Conservation (phyloP, 352 stramenopile genomes). For the Phytophthora brassicae region DNA sequence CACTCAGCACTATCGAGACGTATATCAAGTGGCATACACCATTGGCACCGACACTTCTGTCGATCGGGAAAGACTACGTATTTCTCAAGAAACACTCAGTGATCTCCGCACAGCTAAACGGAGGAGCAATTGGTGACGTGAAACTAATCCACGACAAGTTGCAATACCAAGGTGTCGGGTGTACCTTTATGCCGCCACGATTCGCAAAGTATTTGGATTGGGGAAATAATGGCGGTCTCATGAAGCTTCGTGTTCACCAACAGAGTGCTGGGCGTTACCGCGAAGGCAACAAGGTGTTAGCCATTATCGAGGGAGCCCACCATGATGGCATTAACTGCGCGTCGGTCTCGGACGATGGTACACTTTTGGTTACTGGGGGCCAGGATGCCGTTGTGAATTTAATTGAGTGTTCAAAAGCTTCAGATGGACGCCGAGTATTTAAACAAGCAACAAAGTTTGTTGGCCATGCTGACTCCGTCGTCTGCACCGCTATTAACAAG, state of each 20-base stretch:
- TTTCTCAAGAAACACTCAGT: conserved; percentile 59
- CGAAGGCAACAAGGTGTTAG: conserved; percentile 65
- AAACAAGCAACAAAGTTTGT: conserved; percentile 71
- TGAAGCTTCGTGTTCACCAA: conserved; percentile 66
- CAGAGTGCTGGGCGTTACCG: conserved; percentile 43
- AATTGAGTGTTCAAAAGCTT: conserved; percentile 60
- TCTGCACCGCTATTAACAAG: conserved; percentile 71
- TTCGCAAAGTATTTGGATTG: conserved; percentile 80
- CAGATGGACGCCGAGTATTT: conserved; percentile 57
- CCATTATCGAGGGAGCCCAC: conserved; percentile 68
- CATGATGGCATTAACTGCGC: conserved; percentile 57
- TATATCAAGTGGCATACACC: conserved; percentile 81
- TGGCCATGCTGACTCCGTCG: conserved; percentile 60
- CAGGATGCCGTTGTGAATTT: conserved; percentile 76
- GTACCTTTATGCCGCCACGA: conserved; percentile 65
- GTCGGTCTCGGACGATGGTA: conserved; percentile 58
- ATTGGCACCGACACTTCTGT: conserved; percentile 63
- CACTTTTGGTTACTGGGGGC: conserved; percentile 59
- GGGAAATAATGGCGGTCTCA: conserved; percentile 45
- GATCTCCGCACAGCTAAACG: conserved; percentile 33
- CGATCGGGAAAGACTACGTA: conserved; percentile 79
- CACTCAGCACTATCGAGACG: conserved; percentile 60
- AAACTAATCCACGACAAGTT: conserved; percentile 65
- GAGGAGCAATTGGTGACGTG: conserved; percentile 56
- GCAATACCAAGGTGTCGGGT: conserved; percentile 45